Percentiles rank a stretch among this genome's conserved stretches.
Evolutionary conservation across 495 filamentous ascomycete species (phyloP).

Genomic region (Penicillium paradoxum): DNA sequence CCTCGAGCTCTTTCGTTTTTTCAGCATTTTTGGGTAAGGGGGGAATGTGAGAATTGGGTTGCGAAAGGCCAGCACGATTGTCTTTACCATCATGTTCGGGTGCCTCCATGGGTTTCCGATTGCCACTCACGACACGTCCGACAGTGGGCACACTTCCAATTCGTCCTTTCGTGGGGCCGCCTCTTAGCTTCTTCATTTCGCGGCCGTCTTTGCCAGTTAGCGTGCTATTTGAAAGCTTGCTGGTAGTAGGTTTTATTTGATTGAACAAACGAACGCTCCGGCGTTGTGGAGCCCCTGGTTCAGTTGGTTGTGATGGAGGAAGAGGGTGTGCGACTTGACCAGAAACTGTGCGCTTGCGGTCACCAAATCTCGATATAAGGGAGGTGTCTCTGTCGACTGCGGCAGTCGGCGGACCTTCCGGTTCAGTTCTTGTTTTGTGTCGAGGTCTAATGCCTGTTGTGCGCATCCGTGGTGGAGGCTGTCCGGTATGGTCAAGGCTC

Average conservation of each 20-base stretch:
- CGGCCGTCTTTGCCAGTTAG: slow-evolving; percentile 55
- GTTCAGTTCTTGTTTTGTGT: slow-evolving; percentile 46
- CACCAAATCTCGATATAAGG: slow-evolving; percentile 36
- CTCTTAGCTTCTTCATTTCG: slow-evolving; percentile 74
- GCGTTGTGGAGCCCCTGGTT: slow-evolving; percentile 67
- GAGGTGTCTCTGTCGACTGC: slow-evolving; percentile 34
- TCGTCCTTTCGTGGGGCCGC: slow-evolving; percentile 55
- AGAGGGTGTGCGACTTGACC: slow-evolving; percentile 66
- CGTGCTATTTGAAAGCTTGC: slow-evolving; percentile 46
- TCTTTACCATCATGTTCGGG: slow-evolving; percentile 65
- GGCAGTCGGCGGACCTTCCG: slow-evolving; percentile 40
- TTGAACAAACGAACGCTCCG: slow-evolving; percentile 77
- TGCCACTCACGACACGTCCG: slow-evolving; percentile 82
- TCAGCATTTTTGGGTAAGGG: slow-evolving; percentile 30
- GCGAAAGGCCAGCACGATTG: slow-evolving; percentile 26
- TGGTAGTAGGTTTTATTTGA: slow-evolving; percentile 59
- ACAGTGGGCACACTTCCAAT: slow-evolving; percentile 56
- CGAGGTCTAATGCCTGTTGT: slow-evolving; percentile 47
- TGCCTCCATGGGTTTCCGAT: slow-evolving; percentile 56
- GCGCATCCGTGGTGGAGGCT: slow-evolving; percentile 61
- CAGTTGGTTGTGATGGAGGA: slow-evolving; percentile 41
- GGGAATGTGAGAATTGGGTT: slow-evolving; percentile 25
- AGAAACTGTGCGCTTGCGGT: slow-evolving; percentile 80
- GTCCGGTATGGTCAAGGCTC: slow-evolving; percentile 45
- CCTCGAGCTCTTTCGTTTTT: slow-evolving; percentile 64